Evolutionary conservation across 345 rosid species (phyloP), one percentile per base, ranked within the genome.

Genomic region (Anastatica hierochuntica): DNA sequence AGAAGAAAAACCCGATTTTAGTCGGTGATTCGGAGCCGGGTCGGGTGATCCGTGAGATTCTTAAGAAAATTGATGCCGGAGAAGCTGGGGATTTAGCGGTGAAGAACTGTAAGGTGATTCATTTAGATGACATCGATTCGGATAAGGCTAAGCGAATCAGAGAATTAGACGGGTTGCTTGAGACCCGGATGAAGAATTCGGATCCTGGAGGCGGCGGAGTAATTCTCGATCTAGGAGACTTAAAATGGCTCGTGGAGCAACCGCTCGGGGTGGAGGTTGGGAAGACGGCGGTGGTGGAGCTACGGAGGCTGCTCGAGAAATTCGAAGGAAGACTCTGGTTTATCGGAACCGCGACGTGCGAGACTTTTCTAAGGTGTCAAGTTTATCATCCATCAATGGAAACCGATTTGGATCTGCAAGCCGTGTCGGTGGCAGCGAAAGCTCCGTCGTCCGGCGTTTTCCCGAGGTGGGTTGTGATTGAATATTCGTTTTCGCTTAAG

Each of bases 331-430:
- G 71, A 36, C 43, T 94, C 18, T 88, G 97, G 99, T 62, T 94
- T 63, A 75, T 88, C 12, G 99, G 95, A 20, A 83, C 92, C 2
- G 99, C 99, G n/a, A 85, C 97, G 41, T 94, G 95, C 58, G 97
- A 94, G 71, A 87, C 98, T 24, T 87, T 78, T 60, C 41, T 90
- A 74, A 79, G 98, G 53, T 90, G 96, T 63, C 98, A 87, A 66
- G 84, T 90, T 45, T 81, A 90, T 73, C 92, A 87, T 79, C 82
- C 96, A 19, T 74, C 84, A 6, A 80, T 94, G 94, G 99, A 94
- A 65, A 74, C 44, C 21, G 95, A 85, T 64, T 88, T 87, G 97
- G 99, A 94, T 82, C 78, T 94, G 35, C 97, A 85, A 66, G 97
- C 85, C 11, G 77, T 94, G 35, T 85, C 99, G n/a, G 74, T 88